Evolutionary conservation across 73 alveolate species (phyloP).

Genomic region (Paramecium sonneborni): DNA sequence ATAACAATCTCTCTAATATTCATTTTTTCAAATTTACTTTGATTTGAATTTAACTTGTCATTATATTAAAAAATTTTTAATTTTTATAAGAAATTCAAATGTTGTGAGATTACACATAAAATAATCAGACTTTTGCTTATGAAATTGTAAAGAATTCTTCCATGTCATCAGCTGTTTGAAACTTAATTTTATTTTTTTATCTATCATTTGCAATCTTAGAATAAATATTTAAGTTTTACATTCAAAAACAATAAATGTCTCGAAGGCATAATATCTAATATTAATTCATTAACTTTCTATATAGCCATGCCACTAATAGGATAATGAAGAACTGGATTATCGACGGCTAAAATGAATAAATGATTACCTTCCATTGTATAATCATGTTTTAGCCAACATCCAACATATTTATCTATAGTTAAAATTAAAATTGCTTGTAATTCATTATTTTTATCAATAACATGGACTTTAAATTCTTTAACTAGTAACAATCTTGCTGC

Average conservation of each 20-base stretch:
- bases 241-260: constrained; percentile 40
- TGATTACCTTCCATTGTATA: background rate
- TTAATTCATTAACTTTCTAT: background rate
- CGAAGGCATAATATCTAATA: constrained; percentile 19
- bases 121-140: background rate
- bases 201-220: constrained; percentile 36
- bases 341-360: background rate
- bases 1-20: too few relatives aligned
- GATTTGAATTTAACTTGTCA: too few relatives aligned
- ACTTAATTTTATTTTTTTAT: background rate
- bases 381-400: constrained; percentile 39
- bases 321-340: constrained; percentile 40
- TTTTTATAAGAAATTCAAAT: background rate
- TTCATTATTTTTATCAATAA: background rate
- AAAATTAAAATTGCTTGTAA: background rate
- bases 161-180: constrained; percentile 2
- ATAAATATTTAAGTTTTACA: background rate
- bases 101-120: background rate
- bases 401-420: constrained; percentile 46
- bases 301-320: background rate
- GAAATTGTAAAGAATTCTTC: constrained; percentile 46
- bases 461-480: constrained; percentile 1
- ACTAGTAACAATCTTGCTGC: constrained; percentile 10
- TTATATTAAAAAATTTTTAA: background rate
- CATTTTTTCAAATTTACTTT: too few relatives aligned